These are phyloP conservation scores for Rosa hybrid DNA, from an alignment of 331 rosid species.

Conservation along the genomic window DNA sequence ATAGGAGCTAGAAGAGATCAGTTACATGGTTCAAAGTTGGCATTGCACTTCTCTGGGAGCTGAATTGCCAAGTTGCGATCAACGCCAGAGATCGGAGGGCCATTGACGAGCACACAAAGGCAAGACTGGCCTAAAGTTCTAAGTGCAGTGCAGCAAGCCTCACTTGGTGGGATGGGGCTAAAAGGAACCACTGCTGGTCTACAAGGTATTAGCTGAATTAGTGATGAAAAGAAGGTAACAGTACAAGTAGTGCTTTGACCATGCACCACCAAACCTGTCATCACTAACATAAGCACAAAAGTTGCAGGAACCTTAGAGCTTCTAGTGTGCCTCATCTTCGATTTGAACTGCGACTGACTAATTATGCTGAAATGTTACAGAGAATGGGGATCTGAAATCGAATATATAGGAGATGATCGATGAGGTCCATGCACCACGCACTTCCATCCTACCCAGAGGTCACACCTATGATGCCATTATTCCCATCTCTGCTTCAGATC, in stretches of 20 bases:
- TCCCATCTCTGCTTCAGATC: constrained; percentile 15
- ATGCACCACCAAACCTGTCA: constrained; percentile 38
- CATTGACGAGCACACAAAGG: constrained; percentile 82
- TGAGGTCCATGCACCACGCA: constrained; percentile 28
- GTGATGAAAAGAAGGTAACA: constrained; percentile 71
- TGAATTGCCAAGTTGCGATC: constrained; percentile 79
- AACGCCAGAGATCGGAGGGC: constrained; percentile 80
- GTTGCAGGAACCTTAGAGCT: constrained; percentile 27
- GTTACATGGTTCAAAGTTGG: constrained; percentile 73
- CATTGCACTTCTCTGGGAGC: constrained; percentile 71
- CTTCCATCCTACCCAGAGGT: constrained; percentile 39
- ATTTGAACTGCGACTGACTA: not conserved
- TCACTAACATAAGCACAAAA: constrained; percentile 30
- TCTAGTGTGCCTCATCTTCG: constrained; percentile 45
- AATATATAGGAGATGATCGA: constrained; percentile 21
- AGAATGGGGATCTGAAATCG: constrained; percentile 7
- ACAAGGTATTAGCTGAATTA: constrained; percentile 86
- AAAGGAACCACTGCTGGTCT: constrained; percentile 77
- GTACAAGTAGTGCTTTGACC: constrained; percentile 49
- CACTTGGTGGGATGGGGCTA: constrained; percentile 67
- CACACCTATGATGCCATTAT: constrained; percentile 32
- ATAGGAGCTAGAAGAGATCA: constrained; percentile 14
- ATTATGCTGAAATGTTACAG: not conserved
- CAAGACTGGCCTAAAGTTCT: constrained; percentile 84
- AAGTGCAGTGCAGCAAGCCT: constrained; percentile 68